phyloP scores from a whole-genome alignment of 495 filamentous ascomycete species.

The Hypoxylon intermedium region DNA sequence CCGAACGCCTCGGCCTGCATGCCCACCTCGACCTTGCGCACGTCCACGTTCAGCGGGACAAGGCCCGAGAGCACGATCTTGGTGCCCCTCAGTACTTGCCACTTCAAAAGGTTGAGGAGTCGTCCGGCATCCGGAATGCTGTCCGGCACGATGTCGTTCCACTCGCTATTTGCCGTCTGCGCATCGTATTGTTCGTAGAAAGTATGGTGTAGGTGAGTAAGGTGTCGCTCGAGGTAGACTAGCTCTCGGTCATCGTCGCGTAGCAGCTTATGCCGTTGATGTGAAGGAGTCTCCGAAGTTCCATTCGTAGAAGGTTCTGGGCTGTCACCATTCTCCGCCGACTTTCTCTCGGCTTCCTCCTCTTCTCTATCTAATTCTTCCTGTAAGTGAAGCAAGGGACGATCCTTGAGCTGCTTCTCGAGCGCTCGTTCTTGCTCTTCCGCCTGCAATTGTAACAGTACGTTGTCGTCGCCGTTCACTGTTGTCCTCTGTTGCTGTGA shows the following conservation, averaged over 20 bases:
- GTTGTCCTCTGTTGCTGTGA: slow-evolving; percentile 51
- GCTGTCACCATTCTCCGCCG: slow-evolving; percentile 50
- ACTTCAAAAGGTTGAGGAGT: slow-evolving; percentile 81
- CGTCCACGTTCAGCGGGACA: slow-evolving; percentile 78
- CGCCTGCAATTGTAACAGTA: slow-evolving; percentile 74
- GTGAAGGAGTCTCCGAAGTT: slow-evolving; percentile 47
- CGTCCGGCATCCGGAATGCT: slow-evolving; percentile 83
- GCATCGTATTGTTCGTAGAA: slow-evolving; percentile 86
- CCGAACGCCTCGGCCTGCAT: slow-evolving; percentile 87
- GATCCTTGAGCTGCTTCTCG: slow-evolving; percentile 85
- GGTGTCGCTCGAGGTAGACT: slow-evolving; percentile 70
- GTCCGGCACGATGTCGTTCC: slow-evolving; percentile 48
- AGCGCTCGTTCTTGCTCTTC: slow-evolving; percentile 85
- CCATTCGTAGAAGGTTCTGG: slow-evolving; percentile 33
- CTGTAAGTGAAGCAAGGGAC: slow-evolving; percentile 86
- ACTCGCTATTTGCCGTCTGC: slow-evolving; percentile 38
- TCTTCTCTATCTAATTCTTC: slow-evolving; percentile 86
- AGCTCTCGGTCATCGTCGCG: slow-evolving; percentile 87
- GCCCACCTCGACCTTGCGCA: slow-evolving; percentile 77
- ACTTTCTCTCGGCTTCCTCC: slow-evolving; percentile 63
- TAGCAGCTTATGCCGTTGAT: slow-evolving; percentile 75
- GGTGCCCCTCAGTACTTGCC: slow-evolving; percentile 69
- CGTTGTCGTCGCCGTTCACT: slow-evolving; percentile 72
- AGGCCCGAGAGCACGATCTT: slow-evolving; percentile 88
- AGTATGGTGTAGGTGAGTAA: slow-evolving; percentile 73